Evolutionary conservation across 352 stramenopile genomes (phyloP).

Genomic region (Pythium utonaiense): DNA sequence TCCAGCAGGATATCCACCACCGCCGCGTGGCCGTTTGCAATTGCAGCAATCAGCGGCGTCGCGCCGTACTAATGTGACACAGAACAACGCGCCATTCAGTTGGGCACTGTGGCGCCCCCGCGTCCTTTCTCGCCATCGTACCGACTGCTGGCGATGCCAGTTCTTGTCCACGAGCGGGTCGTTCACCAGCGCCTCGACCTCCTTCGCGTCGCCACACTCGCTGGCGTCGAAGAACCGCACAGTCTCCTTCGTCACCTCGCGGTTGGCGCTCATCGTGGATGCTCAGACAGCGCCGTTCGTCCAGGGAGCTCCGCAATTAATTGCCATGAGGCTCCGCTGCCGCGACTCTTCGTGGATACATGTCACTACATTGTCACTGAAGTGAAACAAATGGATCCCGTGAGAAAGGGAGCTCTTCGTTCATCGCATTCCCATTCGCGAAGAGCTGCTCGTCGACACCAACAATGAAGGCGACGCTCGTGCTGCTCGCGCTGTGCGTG

Average conservation of each 20-base stretch:
- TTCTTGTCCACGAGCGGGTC: constrained; percentile 57
- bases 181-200: constrained; percentile 39
- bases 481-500: neutral
- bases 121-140: too few relatives aligned
- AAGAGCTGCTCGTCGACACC: neutral
- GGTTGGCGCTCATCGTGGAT: constrained; percentile 59
- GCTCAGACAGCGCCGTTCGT: too few relatives aligned
- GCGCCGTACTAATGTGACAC: constrained; percentile 68
- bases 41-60: constrained; percentile 64
- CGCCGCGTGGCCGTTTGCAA: constrained; percentile 53
- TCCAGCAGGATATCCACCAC: constrained; percentile 54
- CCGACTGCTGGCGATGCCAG: constrained; percentile 67
- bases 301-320: too few relatives aligned
- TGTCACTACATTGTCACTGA: constrained; percentile 12
- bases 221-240: constrained; percentile 56
- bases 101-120: too few relatives aligned
- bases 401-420: constrained; percentile 4
- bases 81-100: too few relatives aligned
- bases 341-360: constrained; percentile 8
- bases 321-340: too few relatives aligned
- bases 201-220: constrained; percentile 44
- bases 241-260: constrained; percentile 52
- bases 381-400: neutral
- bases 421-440: neutral
- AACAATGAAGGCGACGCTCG: too few relatives aligned